phyloP scores from a whole-genome alignment of 257 asterid genomes.

The Solanum dulcamara region DNA sequence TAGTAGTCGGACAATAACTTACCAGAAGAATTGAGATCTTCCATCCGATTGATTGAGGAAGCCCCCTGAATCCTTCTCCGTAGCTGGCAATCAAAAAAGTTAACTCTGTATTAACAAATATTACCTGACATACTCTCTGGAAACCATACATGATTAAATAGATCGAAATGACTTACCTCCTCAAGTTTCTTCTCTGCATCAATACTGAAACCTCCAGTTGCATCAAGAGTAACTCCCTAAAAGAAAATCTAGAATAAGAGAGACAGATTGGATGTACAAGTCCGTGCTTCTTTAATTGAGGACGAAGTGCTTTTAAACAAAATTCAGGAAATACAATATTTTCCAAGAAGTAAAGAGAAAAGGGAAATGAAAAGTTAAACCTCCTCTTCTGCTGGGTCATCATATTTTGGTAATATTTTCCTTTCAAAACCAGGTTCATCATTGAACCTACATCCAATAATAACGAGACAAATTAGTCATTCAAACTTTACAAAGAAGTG shows the following conservation, averaged over 20 bases:
- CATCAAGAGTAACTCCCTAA: constrained; percentile 85
- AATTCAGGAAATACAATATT: neutral
- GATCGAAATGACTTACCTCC: constrained; percentile 40
- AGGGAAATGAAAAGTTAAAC: constrained; percentile 18
- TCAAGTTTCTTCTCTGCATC: constrained; percentile 90
- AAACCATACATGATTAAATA: neutral
- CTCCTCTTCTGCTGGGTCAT: constrained; percentile 85
- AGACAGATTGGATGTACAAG: neutral
- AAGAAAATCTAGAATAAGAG: constrained; percentile 9
- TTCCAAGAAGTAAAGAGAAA: neutral
- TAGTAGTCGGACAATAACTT: constrained; percentile 65
- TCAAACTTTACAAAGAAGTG: neutral
- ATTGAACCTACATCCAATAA: constrained; percentile 42
- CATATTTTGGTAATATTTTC: constrained; percentile 79
- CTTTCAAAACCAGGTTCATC: constrained; percentile 40
- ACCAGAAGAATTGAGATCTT: constrained; percentile 53
- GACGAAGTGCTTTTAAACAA: neutral
- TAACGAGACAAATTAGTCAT: constrained; percentile 1
- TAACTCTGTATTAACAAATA: constrained; percentile 1
- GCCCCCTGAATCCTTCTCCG: constrained; percentile 76
- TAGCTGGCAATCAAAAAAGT: constrained; percentile 39
- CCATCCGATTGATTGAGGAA: constrained; percentile 28
- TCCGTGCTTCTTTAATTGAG: neutral
- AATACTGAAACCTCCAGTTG: constrained; percentile 72
- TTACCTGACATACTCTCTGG: neutral